phyloP scores from a whole-genome alignment of 495 filamentous ascomycete species.

The Podospora tetraspora region DNA sequence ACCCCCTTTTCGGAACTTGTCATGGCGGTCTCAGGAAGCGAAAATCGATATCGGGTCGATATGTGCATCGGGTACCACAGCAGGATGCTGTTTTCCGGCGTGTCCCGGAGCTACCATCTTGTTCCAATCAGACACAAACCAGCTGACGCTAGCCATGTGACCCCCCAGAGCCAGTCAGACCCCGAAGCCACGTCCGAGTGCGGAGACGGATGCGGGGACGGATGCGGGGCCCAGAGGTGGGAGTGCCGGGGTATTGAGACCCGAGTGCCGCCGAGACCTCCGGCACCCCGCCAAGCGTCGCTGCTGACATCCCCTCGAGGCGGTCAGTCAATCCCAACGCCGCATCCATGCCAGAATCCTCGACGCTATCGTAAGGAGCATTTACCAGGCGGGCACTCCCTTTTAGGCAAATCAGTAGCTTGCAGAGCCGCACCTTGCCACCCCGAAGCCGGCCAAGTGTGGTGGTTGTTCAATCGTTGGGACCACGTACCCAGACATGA shows the following conservation, averaged over 20 bases:
- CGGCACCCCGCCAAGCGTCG: neutral
- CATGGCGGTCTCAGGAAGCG: too few species aligned
- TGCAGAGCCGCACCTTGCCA: neutral
- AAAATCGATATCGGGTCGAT: neutral
- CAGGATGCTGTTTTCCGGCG: neutral
- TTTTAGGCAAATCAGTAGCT: neutral
- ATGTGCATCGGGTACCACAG: neutral
- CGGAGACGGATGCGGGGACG: conserved; percentile 12
- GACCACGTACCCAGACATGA: neutral
- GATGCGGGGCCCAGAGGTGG: neutral
- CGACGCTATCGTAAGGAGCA: neutral
- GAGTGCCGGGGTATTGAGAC: neutral
- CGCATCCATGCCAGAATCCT: neutral
- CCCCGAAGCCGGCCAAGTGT: neutral
- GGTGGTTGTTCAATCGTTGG: neutral
- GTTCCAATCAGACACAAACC: neutral
- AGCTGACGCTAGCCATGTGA: conserved; percentile 3
- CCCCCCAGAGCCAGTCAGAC: neutral
- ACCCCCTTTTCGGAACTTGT: neutral
- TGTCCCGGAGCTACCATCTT: neutral
- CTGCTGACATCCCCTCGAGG: neutral
- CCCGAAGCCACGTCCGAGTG: neutral
- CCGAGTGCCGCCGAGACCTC: neutral
- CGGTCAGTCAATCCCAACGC: neutral
- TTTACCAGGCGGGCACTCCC: neutral